Evolutionary conservation across 495 filamentous ascomycete genomes (phyloP).

Genomic region (Podospora tetraspora): DNA sequence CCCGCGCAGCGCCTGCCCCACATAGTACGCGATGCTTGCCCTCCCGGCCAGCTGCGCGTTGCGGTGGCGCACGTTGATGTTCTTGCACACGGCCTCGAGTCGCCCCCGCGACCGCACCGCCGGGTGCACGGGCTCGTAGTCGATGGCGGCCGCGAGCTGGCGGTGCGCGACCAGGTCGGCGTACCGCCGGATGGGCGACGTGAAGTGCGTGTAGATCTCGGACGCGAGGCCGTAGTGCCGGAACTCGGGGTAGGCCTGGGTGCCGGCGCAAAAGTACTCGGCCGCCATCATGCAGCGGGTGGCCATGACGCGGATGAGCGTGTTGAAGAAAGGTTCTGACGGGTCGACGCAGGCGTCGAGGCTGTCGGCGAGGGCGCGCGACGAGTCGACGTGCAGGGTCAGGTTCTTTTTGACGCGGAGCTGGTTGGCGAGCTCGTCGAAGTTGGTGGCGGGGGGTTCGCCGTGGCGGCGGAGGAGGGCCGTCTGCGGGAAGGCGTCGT

Average conservation of each 20-base stretch:
- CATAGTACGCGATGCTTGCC: slow-evolving; percentile 92
- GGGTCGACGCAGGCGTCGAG: slow-evolving; percentile 78
- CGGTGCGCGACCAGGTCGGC: slow-evolving; percentile 91
- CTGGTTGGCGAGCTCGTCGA: slow-evolving; percentile 87
- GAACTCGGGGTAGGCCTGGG: slow-evolving; percentile 88
- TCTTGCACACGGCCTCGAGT: slow-evolving; percentile 89
- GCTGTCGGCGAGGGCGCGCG: slow-evolving; percentile 83
- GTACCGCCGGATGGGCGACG: slow-evolving; percentile 92
- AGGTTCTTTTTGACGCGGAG: slow-evolving; percentile 77
- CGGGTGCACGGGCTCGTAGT: slow-evolving; percentile 78
- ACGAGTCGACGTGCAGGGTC: slow-evolving; percentile 74
- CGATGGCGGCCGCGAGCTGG: slow-evolving; percentile 91
- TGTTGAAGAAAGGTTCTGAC: slow-evolving; percentile 96
- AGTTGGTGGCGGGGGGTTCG: slow-evolving; percentile 88
- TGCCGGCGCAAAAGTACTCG: slow-evolving; percentile 94
- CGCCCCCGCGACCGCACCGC: slow-evolving; percentile 68
- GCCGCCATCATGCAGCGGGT: slow-evolving; percentile 99
- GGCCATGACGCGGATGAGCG: slow-evolving; percentile 90
- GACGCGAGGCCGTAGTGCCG: slow-evolving; percentile 92
- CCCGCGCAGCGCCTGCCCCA: slow-evolving; percentile 89
- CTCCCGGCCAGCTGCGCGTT: slow-evolving; percentile 94
- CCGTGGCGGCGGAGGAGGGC: slow-evolving; percentile 89
- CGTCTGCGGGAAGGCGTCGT: slow-evolving; percentile 87
- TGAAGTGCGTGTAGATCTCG: slow-evolving; percentile 98
- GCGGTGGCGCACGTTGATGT: slow-evolving; percentile 94